Percentiles rank a stretch among this genome's conserved stretches.
Evolutionary conservation across 495 filamentous ascomycete species (phyloP).

Genomic region (Tuber borchii): DNA sequence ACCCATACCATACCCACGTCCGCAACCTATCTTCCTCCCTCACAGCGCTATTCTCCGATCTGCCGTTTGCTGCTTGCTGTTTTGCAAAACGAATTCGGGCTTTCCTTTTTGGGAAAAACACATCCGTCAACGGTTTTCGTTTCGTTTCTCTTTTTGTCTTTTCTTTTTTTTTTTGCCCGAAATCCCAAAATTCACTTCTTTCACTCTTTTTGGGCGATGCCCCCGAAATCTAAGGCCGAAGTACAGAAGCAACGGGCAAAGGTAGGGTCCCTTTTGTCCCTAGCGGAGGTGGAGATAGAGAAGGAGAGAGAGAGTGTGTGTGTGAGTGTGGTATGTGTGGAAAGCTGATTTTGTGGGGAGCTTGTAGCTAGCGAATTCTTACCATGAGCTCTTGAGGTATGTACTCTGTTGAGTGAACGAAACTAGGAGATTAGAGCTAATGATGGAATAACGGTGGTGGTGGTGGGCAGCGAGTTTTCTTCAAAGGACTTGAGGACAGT

Average conservation of each 20-base stretch:
- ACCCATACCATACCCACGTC: background rate
- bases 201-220: constrained; percentile 23
- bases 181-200: constrained; percentile 12
- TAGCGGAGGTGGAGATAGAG: background rate
- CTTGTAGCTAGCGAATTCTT: constrained; percentile 84
- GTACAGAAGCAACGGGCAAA: constrained; percentile 88
- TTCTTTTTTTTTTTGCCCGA: background rate
- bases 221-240: constrained; percentile 70
- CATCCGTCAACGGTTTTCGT: background rate
- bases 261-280: constrained; percentile 50
- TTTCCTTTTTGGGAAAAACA: constrained; percentile 4
- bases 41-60: constrained; percentile 13
- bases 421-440: constrained; percentile 24
- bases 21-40: background rate
- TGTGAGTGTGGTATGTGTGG: constrained; percentile 21
- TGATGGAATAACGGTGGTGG: constrained; percentile 10
- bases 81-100: background rate
- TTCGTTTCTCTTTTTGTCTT: constrained; percentile 8
- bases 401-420: constrained; percentile 39
- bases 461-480: constrained; percentile 71
- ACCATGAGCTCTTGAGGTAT: constrained; percentile 91
- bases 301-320: too few species aligned
- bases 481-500: constrained; percentile 83
- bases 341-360: constrained; percentile 16
- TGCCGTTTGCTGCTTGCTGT: background rate